These are phyloP conservation scores for Cercospora sojina DNA, from an alignment of 2,329 filamentous ascomycete genomes.

Conservation along the genomic window DNA sequence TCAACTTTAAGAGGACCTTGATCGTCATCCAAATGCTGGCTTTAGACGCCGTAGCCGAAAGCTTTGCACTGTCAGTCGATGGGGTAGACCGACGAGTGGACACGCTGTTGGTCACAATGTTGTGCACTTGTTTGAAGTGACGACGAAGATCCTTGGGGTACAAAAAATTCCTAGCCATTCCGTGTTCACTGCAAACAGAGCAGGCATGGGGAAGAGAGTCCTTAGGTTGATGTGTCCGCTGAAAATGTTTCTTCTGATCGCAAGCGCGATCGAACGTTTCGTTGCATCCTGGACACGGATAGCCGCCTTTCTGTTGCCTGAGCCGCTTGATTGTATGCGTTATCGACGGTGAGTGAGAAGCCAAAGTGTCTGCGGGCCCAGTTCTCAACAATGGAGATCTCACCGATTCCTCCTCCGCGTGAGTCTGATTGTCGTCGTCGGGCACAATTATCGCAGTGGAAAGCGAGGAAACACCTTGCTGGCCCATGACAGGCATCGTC, in stretches of 20 bases:
- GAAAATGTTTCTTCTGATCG: constrained; percentile 18
- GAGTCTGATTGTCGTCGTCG: no score
- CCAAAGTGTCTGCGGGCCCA: no score
- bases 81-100: no score
- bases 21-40: neutral
- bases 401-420: no score
- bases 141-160: constrained; percentile 22
- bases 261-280: constrained; percentile 14
- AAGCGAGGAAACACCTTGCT: no score
- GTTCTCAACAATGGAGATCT: no score
- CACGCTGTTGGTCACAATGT: neutral
- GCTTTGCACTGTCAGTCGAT: no score
- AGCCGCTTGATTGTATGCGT: neutral
- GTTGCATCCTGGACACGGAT: constrained; percentile 9
- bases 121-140: constrained; percentile 16
- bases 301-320: constrained; percentile 7
- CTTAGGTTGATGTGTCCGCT: constrained; percentile 3
- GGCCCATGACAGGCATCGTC: no score
- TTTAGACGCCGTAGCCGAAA: no score
- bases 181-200: neutral
- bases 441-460: no score
- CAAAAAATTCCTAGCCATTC: constrained; percentile 3
- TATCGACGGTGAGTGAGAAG: no score
- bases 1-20: neutral
- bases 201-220: constrained; percentile 2